Percentiles rank a stretch among this genome's conserved stretches.
These are phyloP conservation scores for Somion occarium DNA, from an alignment of 1,284 basidiomycete genomes.

Conservation along the genomic window DNA sequence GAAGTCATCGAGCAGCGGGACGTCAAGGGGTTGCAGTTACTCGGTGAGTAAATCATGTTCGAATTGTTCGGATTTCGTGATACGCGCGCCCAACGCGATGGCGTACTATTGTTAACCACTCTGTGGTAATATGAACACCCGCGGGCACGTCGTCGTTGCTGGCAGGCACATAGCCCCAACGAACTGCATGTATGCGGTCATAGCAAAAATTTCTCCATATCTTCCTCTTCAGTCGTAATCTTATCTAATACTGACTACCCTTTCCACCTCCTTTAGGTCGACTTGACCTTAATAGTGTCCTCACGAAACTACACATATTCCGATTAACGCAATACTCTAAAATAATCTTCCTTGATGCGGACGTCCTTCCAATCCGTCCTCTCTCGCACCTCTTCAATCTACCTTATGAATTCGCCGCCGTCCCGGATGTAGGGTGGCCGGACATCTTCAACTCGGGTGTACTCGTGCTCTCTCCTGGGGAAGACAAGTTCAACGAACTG, in stretches of 20 bases:
- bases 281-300: slow-evolving; percentile 84
- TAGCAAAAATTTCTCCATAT: background rate
- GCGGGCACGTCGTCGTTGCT: background rate
- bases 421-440: slow-evolving; percentile 96
- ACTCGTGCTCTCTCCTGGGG: slow-evolving; percentile 80
- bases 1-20: slow-evolving; percentile 76
- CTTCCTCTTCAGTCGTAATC: background rate
- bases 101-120: no score
- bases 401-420: slow-evolving; percentile 79
- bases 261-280: slow-evolving; percentile 57
- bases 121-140: slow-evolving; percentile 6
- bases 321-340: slow-evolving; percentile 85
- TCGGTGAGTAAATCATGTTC: slow-evolving; percentile 66
- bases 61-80: no score
- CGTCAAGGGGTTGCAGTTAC: slow-evolving; percentile 62
- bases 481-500: slow-evolving; percentile 79
- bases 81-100: no score
- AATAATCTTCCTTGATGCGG: slow-evolving; percentile 94
- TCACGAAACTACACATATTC: slow-evolving; percentile 95
- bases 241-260: background rate
- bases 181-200: background rate
- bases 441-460: slow-evolving; percentile 99
- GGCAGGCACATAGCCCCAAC: background rate
- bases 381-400: slow-evolving; percentile 85
- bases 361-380: slow-evolving; percentile 86